Evolutionary conservation across 2,329 filamentous ascomycete species (phyloP).

Genomic region (Ceratocystis albifundus): DNA sequence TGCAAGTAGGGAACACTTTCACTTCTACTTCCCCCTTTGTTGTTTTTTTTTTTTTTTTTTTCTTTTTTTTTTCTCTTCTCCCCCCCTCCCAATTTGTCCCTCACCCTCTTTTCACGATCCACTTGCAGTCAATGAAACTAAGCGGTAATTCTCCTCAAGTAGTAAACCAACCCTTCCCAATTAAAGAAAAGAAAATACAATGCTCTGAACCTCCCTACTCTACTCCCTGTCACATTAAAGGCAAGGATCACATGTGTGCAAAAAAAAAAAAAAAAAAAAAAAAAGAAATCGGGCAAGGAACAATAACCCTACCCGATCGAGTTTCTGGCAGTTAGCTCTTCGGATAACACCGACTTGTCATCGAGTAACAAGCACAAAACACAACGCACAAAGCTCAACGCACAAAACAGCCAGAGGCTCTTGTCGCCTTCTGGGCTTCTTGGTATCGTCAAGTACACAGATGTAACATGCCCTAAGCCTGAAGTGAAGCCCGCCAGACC

Average conservation of each 20-base stretch:
- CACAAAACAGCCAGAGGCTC: background rate
- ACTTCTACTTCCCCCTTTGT: background rate
- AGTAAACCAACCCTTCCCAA: too few relatives aligned
- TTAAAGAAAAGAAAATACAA: too few relatives aligned
- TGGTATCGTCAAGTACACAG: background rate
- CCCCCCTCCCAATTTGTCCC: too few relatives aligned
- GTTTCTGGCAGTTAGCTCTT: conserved; percentile 3
- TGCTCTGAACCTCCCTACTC: too few relatives aligned
- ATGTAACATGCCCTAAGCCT: background rate
- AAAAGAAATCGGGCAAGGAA: background rate
- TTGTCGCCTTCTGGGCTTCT: background rate
- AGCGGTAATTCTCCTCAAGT: too few relatives aligned
- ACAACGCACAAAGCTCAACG: too few relatives aligned
- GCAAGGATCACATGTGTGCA: too few relatives aligned
- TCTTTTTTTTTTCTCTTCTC: background rate
- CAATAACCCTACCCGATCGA: conserved; percentile 3
- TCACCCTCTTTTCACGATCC: too few relatives aligned
- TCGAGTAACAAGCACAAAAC: background rate
- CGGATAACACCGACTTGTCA: conserved; percentile 13
- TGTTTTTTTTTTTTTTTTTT: background rate
- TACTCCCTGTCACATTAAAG: too few relatives aligned
- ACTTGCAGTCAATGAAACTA: too few relatives aligned
- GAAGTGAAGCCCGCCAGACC: background rate
- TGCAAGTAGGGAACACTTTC: too few relatives aligned
- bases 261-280: background rate